Conservation (phyloP, 305 asterid genomes). For the Fraxinus latifolia region DNA sequence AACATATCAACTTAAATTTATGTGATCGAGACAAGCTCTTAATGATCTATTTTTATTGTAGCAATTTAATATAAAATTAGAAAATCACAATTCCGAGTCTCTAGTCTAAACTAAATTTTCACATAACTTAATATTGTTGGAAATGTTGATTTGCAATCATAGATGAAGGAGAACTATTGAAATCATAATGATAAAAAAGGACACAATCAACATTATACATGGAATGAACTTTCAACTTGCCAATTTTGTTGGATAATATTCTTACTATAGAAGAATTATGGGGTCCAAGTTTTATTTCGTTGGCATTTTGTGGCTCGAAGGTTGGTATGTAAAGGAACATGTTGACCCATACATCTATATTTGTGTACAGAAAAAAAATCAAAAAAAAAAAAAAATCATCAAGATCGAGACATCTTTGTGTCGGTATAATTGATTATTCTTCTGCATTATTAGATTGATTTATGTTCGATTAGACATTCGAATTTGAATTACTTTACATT, state of each 20-base stretch:
- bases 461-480: neutral
- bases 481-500: neutral
- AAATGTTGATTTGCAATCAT: neutral
- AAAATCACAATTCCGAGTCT: too few relatives aligned
- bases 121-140: neutral
- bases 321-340: conserved; percentile 37
- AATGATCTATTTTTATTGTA: neutral
- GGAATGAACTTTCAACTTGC: neutral
- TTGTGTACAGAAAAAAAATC: neutral
- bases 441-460: neutral
- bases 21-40: neutral
- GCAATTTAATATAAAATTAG: too few relatives aligned
- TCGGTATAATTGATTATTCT: conserved; percentile 24
- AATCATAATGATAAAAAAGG: neutral
- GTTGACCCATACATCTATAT: conserved; percentile 34
- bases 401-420: conserved; percentile 27
- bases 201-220: neutral
- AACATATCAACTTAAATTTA: neutral
- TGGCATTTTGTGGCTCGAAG: conserved; percentile 43
- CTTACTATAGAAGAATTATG: conserved; percentile 15
- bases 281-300: conserved; percentile 34
- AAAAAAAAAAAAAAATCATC: neutral
- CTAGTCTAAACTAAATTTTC: too few relatives aligned
- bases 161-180: neutral
- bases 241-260: neutral